Evolutionary conservation across 805 yeast species (phyloP), one percentile per base, ranked within the genome.

Genomic region (Monosporozyma unispora): DNA sequence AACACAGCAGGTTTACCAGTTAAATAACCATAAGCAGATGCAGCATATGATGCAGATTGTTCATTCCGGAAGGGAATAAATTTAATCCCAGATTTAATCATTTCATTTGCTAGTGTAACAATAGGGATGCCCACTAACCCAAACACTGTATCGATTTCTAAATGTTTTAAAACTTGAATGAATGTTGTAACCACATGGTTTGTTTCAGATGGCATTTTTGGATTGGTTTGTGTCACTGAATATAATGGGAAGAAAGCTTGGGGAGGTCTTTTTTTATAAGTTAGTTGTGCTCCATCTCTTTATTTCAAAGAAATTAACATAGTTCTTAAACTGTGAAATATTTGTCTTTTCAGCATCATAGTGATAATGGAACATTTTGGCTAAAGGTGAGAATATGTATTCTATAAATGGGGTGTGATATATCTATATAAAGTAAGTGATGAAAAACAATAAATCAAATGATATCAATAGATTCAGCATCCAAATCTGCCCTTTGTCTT

Each of bases 61-160:
- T 83, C 89, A 62, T 83, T 83, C 52, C 89, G 69, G 60, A 82
- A 82, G 0, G 81, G 60, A 38, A 82, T 62, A 61, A 83, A 83
- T 49, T 68, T 65, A 51, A 84, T 75, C 1, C 82, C 85, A 14
- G 65, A 61, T 8, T 64, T 66, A 19, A 80, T 76, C 52, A 78
- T 68, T 1, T 81, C 78, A 49, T 82, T 83, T 16, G 87, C 88
- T 51, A 70, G 76, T 50, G 83, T 87, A 12, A 83, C 84, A 9
- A 83, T 80, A 1, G 90, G 90, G 44, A 83, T 83, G 0, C 89
- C 90, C 3, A 84, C 89, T 23, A 83, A 72, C 3, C 89, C 90
- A 63, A 83, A 83, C 1, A 82, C 76, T 11, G 72, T 73, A 27
- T 71, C 68, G 19, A 82, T 78, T 0, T 81, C 84, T 14, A 81